Evolutionary conservation across 2,329 filamentous ascomycete genomes (phyloP), one percentile per base, ranked within the genome.

Genomic region (Claviceps arundinis): DNA sequence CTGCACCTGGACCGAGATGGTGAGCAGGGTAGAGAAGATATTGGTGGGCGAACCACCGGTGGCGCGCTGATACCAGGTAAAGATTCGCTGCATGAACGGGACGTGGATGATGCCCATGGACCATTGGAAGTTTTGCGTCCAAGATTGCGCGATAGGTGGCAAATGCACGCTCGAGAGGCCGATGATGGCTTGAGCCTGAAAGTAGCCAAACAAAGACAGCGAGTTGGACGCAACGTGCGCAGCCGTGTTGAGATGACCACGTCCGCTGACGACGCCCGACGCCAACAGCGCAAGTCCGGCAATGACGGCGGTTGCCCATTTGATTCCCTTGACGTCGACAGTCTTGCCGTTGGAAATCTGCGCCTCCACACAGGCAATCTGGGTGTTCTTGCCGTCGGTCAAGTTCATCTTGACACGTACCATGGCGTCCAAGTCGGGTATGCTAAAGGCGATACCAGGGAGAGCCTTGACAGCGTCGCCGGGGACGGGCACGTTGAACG

Each of bases 101-200:
- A 95, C 76, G 51, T 80, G 80, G 61, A 96, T 95, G 61, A 96
- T 89, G 60, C 90, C 90, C 87, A 96, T 91, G 63, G 85, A 93
- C 90, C 90, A 96, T 65, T 94, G 86, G 72, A 96, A 95, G 70
- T 95, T 91, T 70, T 95, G 90, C 1, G 89, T 95, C 90, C 90
- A 96, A 0, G 89, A 78, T 61, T 86, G 78, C 52, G 94, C 90
- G 55, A 95, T 86, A 0, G 90, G 90, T 11, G 90, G 90, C 48
- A 95, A 78, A 47, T 76, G 74, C 14, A 95, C 84, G 22, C 85
- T 80, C 50, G 84, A 87, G 69, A 95, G 83, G 56, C 89, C 90
- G 61, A 95, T 76, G 68, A 95, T 89, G 30, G 90, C 89, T 68
- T 95, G 89, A 3, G 87, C 82, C 69, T 96, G 90, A 76, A 95